Base-by-base conservation (phyloP, 805 yeast species). In the Ogataea neopini region DNA sequence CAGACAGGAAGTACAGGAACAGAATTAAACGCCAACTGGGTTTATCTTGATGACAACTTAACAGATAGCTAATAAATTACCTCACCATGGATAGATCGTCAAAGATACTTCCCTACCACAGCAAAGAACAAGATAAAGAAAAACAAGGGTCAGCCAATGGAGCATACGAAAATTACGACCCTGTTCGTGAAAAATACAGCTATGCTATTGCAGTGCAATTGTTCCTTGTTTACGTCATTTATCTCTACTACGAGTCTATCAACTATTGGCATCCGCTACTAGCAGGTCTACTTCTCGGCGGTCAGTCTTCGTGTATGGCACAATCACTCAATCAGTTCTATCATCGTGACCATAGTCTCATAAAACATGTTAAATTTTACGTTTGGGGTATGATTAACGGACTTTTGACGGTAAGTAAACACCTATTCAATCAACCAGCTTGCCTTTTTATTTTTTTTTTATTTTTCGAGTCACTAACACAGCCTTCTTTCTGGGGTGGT, bases 321-420 rank as follows among this genome's bases (percentile, higher is more conserved):
- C 68, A 63, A 45, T 54, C 66, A 6, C 51, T 64, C 22, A 60
- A 52, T 38, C 67, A 64, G 46, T 57, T 53, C 43, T 58, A 62
- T 45, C 62, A 56, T 38, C 48, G 56, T 14, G 41, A 44, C 1
- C 52, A 54, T 39, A 57, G 52, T 39, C 28, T 60, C 3, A 58
- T 50, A 28, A 63, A 60, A 42, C 69, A 63, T 42, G 51, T 68
- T 45, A 82, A 82, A 56, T 83, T 83, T 52, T 58, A 72, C 47
- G 59, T 75, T 2, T 83, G 86, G 86, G 88, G 88, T 14, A 62
- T 71, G 10, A 65, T 82, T 39, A 81, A 81, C 60, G 88, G 87
- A 1, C 57, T 72, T 14, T 61, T 81, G 42, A 76, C 83, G 3
- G 53, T 49, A 46, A 38, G 53, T 49, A 9, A 19, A 34, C 23